Percentiles rank a stretch among this genome's conserved stretches.
phyloP scores from a whole-genome alignment of 2,329 filamentous ascomycete species.

The Mycosphaerella sp. region DNA sequence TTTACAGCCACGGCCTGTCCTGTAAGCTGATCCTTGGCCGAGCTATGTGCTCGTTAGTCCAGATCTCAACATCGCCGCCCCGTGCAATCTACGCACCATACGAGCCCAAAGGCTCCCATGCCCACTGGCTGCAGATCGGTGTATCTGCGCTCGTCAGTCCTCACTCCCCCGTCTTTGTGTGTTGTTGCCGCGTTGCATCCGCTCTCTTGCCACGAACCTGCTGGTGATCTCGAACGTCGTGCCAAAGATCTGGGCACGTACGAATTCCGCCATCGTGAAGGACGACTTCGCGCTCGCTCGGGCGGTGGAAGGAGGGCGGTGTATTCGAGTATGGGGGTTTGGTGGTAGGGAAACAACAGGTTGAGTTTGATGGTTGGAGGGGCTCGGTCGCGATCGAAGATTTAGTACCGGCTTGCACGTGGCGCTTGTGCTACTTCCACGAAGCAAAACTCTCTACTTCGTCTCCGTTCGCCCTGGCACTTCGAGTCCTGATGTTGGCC shows the following conservation, averaged over 20 bases:
- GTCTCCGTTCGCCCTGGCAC: background rate
- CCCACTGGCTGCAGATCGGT: constrained; percentile 97
- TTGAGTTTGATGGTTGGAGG: background rate
- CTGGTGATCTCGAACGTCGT: constrained; percentile 99
- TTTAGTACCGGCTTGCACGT: background rate
- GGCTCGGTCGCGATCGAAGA: background rate
- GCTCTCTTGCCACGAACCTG: constrained; percentile 54
- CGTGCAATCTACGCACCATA: constrained; percentile 61
- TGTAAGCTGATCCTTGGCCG: constrained; percentile 95
- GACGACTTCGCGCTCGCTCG: background rate
- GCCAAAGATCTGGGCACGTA: constrained; percentile 98
- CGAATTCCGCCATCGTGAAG: constrained; percentile 84
- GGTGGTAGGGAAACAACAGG: background rate
- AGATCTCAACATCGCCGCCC: background rate
- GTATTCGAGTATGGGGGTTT: background rate
- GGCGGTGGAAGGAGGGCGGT: background rate
- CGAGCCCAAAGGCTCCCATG: constrained; percentile 97
- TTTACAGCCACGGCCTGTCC: constrained; percentile 96
- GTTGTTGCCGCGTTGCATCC: constrained; percentile 8
- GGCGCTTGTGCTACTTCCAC: background rate
- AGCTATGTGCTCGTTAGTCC: constrained; percentile 50
- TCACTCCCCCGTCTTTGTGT: constrained; percentile 6
- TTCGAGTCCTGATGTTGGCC: background rate
- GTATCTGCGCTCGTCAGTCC: constrained; percentile 56
- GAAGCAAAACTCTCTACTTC: background rate